Base-by-base conservation (phyloP, 345 rosid species). In the Eucalyptus regnans region DNA sequence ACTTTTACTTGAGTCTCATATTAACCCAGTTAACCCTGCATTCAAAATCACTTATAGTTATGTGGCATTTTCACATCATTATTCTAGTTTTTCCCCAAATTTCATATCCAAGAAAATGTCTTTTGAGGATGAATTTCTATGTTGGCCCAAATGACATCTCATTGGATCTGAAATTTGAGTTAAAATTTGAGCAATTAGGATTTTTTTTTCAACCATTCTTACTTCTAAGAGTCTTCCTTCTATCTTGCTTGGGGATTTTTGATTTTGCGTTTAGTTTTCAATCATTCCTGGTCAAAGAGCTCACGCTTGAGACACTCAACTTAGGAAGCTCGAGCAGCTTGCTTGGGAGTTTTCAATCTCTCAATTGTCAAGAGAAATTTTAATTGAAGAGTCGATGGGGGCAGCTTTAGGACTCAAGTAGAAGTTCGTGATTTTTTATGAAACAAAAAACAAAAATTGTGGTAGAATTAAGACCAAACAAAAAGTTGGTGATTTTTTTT, bases 301-400 rank as follows among this genome's bases (percentile, higher is more conserved):
- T 9, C 62, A 8, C 1, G 3, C 29, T 56, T 56, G 62, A 56
- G 62, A 56, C 1, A 56, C 62, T 56, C 27, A 20, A 9, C 62
- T 56, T 0, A 1, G 27, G 12, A 56, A 5, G 4, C 62, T 4
- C 0, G 3, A 56, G 27, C 3, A 22, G 27, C 62, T 56, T 4
- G 29, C 29, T 56, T 56, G 62, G 62, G 27, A 22, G 27, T 56
- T 56, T 22, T 22, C 62, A 22, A 22, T 56, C 12, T 56, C 62
- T 56, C 62, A 8, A 56, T 56, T 56, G 27, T 56, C 3, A 9
- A 22, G 62, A 56, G 12, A 56, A 56, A 22, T 56, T 56, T 22
- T 9, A 12, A 56, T 22, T 22, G 60, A 23, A 56, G 27, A 22
- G 27, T 56, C 12, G 9, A 56, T 20, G 27, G 62, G 5, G 27